These are phyloP conservation scores for Calonectria honghensis DNA, from an alignment of 2,329 filamentous ascomycete genomes.

Conservation along the genomic window DNA sequence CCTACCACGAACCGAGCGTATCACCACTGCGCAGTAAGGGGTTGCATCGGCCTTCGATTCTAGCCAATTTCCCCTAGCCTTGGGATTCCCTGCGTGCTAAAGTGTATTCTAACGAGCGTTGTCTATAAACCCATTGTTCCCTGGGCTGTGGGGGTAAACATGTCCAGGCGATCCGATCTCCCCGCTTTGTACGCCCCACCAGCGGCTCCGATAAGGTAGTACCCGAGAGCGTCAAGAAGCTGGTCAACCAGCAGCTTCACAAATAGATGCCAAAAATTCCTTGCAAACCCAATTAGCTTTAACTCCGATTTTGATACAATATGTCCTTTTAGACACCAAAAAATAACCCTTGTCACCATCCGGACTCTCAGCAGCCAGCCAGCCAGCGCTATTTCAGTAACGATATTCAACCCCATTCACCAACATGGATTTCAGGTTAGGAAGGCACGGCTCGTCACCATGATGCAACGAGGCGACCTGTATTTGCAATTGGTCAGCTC, in stretches of 20 bases:
- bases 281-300: background rate
- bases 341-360: background rate
- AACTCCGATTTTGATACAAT: background rate
- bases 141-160: background rate
- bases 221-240: background rate
- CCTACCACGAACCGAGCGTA: background rate
- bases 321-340: background rate
- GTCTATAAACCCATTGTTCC: background rate
- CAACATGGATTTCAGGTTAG: constrained; percentile 9
- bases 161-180: constrained; percentile 3
- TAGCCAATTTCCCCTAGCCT: background rate
- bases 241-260: background rate
- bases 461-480: background rate
- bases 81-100: background rate
- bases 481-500: background rate
- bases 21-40: background rate
- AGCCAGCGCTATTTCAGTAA: background rate
- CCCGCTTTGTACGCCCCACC: constrained; percentile 7
- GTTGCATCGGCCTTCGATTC: background rate
- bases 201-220: constrained; percentile 1
- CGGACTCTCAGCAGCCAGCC: background rate
- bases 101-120: constrained; percentile 8
- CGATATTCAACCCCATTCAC: constrained; percentile 8
- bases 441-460: background rate
- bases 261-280: background rate